Conservation (phyloP, 225 moss, liverwort and hornwort genomes). For the Sphagnum tenellum region DNA sequence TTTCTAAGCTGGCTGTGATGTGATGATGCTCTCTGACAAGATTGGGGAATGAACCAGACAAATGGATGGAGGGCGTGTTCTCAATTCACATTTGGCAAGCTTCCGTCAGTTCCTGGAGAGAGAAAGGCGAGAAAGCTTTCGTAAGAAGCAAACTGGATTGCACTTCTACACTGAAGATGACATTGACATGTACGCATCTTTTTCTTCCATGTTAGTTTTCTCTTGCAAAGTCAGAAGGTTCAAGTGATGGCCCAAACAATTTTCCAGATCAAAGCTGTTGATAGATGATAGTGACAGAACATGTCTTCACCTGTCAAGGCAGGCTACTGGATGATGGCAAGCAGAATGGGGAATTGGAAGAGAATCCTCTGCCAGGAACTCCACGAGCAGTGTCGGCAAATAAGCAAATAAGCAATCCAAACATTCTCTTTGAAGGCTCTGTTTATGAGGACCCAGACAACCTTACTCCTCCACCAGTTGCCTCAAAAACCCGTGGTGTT, state of each 20-base stretch:
- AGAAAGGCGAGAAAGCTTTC: constrained; percentile 51
- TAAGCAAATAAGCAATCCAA: constrained; percentile 20
- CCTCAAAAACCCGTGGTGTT: constrained; percentile 19
- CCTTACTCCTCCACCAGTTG: constrained; percentile 32
- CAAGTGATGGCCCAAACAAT: too few relatives aligned
- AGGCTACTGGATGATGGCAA: constrained; percentile 51
- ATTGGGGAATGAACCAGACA: constrained; percentile 26
- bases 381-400: constrained; percentile 18
- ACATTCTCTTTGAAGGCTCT: neutral
- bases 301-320: constrained; percentile 1
- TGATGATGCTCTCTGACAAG: too few relatives aligned
- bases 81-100: constrained; percentile 32
- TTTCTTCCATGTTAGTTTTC: neutral
- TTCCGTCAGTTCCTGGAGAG: constrained; percentile 61
- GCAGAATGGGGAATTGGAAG: constrained; percentile 32
- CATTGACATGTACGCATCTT: constrained; percentile 43
- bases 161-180: constrained; percentile 57
- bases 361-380: constrained; percentile 29
- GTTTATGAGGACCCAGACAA: constrained; percentile 44
- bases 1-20: too few relatives aligned
- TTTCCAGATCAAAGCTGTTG: too few relatives aligned
- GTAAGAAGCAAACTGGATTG: constrained; percentile 48
- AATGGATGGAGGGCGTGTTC: constrained; percentile 42
- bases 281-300: neutral
- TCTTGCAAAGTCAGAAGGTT: neutral